Evolutionary conservation across 257 asterid genomes (phyloP), one percentile per base, ranked within the genome.

Genomic region (Thymus mandschuricus): DNA sequence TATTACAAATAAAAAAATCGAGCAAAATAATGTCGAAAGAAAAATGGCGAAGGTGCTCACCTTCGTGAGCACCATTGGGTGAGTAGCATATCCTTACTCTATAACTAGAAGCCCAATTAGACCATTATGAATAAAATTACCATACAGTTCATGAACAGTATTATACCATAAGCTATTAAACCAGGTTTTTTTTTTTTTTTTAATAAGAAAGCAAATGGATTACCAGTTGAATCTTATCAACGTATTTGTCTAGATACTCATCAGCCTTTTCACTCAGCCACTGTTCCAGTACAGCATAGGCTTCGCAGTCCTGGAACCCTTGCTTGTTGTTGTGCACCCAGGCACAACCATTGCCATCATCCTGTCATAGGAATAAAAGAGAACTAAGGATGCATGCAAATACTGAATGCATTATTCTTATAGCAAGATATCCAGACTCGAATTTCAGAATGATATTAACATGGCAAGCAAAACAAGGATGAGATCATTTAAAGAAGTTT

Each of bases 281-380:
- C 73, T 79, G 78, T 90, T 90, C 96, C 73, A 90, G 81, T 66
- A 75, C 88, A 66, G 92, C 97, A 80, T 90, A 88, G 60, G 83
- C 86, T 84, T 90, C 94, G 64, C 93, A 90, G 66, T 90, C 97
- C 81, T 83, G 96, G 70, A 90, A 90, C 35, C 94, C 94, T 83
- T 90, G 97, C 84, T 90, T 90, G 80, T 84, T 90, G 71, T 80
- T 90, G 81, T 88, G 97, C 83, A 90, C 96, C 97, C 88, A 90
- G 34, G 76, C 92, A 68, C 67, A 78, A 66, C 92, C 97, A 38
- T 74, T 49, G 64, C 58, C 83, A 57, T 80, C 90, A 72, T 87
- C 85, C 96, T 86, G 84, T 55, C 75, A 73, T 57, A 57, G 70
- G 38, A 68, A 68, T 61, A 72, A 57, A 72, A 57, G 45, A 78